Evolutionary conservation across 495 filamentous ascomycete genomes (phyloP).

Genomic region (Daldinia grandis): DNA sequence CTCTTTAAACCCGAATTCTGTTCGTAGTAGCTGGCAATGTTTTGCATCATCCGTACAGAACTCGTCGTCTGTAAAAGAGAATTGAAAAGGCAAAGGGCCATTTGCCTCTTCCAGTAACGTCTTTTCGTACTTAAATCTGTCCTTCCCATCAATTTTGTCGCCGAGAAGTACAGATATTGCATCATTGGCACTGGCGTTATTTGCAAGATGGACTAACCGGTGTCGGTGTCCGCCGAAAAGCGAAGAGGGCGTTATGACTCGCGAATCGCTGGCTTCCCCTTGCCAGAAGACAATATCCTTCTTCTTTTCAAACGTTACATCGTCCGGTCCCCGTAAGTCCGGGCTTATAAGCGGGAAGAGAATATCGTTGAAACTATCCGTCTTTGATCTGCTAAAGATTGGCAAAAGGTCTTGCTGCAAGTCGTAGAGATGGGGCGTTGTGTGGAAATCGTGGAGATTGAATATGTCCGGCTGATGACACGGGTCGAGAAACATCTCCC

Average conservation of each 20-base stretch:
- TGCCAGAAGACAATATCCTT: slow-evolving; percentile 69
- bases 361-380: slow-evolving; percentile 71
- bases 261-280: slow-evolving; percentile 51
- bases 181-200: slow-evolving; percentile 55
- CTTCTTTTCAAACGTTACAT: slow-evolving; percentile 61
- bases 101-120: slow-evolving; percentile 47
- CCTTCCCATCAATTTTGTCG: slow-evolving; percentile 23
- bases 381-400: slow-evolving; percentile 77
- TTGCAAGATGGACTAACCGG: slow-evolving; percentile 68
- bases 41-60: slow-evolving; percentile 58
- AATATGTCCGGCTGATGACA: slow-evolving; percentile 85
- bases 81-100: slow-evolving; percentile 49
- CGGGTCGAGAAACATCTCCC: slow-evolving; percentile 68
- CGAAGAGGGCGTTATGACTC: slow-evolving; percentile 47
- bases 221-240: slow-evolving; percentile 59
- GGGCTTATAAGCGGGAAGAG: slow-evolving; percentile 82
- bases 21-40: slow-evolving; percentile 56
- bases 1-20: slow-evolving; percentile 65
- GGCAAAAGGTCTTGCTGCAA: slow-evolving; percentile 71
- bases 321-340: slow-evolving; percentile 64
- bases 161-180: slow-evolving; percentile 53
- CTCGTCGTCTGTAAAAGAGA: slow-evolving; percentile 58
- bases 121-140: slow-evolving; percentile 48
- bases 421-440: slow-evolving; percentile 69
- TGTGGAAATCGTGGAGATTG: slow-evolving; percentile 74